Evolutionary conservation across 2,329 filamentous ascomycete species (phyloP).

Genomic region (Cyclaneusma minus): DNA sequence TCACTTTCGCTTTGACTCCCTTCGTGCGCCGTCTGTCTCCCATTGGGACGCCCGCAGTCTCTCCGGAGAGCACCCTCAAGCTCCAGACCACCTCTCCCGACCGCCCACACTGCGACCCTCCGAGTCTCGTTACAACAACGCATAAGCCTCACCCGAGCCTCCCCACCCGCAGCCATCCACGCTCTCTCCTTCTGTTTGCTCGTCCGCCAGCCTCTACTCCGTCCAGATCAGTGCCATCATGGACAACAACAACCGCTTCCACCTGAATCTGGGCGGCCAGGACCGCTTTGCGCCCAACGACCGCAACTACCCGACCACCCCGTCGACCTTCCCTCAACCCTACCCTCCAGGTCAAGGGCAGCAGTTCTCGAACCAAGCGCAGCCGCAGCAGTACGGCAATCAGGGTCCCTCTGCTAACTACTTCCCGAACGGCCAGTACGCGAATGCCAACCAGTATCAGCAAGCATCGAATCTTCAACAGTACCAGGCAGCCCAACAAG

Average conservation of each 20-base stretch:
- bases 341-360: constrained; percentile 23
- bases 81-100: too few relatives aligned
- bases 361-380: constrained; percentile 25
- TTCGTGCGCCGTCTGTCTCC: too few relatives aligned
- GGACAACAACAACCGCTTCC: constrained; percentile 36
- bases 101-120: too few relatives aligned
- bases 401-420: constrained; percentile 31
- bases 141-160: neutral
- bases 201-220: neutral
- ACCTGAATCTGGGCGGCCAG: constrained; percentile 51
- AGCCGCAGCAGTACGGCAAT: constrained; percentile 21
- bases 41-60: too few relatives aligned
- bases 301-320: constrained; percentile 70
- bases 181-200: neutral
- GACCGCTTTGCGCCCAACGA: constrained; percentile 48
- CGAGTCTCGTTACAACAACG: too few relatives aligned
- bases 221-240: constrained; percentile 12
- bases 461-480: constrained; percentile 23
- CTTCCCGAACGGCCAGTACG: constrained; percentile 46
- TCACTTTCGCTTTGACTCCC: too few relatives aligned
- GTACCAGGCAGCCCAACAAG: constrained; percentile 37
- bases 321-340: constrained; percentile 91
- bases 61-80: too few relatives aligned
- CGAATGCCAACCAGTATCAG: constrained; percentile 20
- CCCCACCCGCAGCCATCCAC: constrained; percentile 1